These are phyloP conservation scores for Pseudocercospora macadamiae DNA, from an alignment of 2,329 filamentous ascomycete genomes.

Conservation along the genomic window DNA sequence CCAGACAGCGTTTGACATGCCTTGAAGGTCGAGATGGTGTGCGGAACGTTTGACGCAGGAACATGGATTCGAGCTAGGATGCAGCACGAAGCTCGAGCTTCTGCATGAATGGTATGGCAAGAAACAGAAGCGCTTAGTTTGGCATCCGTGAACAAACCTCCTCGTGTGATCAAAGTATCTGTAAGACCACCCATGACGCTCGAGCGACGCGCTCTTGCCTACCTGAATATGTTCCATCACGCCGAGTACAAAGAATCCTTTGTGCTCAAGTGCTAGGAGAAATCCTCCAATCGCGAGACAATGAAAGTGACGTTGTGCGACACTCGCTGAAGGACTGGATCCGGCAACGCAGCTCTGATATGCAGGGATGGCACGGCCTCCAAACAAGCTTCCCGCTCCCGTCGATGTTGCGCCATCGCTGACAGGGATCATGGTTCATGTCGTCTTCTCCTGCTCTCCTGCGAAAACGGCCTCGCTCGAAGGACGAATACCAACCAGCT, in stretches of 20 bases:
- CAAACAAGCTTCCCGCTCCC: background rate
- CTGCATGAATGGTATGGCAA: background rate
- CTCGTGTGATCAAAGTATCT: background rate
- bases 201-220: background rate
- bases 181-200: background rate
- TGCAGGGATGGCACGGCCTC: background rate
- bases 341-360: background rate
- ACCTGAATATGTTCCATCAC: background rate
- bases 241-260: background rate
- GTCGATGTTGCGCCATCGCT: background rate
- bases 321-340: background rate
- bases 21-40: background rate
- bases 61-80: background rate
- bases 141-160: background rate
- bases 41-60: background rate
- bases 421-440: background rate
- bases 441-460: too few relatives aligned
- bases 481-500: too few relatives aligned
- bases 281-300: background rate
- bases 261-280: background rate
- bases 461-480: too few relatives aligned
- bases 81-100: background rate
- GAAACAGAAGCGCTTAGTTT: background rate
- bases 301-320: slow-evolving; percentile 1
- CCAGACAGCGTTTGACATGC: background rate